Evolutionary conservation across 768 basidiomycete genomes (phyloP).

Genomic region (Leccinum subgranulosum): DNA sequence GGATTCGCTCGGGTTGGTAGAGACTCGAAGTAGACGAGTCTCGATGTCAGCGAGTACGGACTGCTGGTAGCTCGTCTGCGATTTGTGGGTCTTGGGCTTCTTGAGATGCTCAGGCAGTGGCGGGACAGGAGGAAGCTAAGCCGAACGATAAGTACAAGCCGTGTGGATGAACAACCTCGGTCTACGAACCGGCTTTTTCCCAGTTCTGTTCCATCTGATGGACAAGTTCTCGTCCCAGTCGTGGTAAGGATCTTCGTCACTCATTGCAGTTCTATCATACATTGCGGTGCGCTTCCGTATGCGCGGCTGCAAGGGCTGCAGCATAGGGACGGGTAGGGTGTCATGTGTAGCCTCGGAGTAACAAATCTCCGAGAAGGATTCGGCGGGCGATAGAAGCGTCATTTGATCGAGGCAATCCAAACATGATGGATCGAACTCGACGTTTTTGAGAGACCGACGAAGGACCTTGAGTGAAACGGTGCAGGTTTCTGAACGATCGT

Average conservation of each 20-base stretch:
- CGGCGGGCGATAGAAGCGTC: conserved; percentile 38
- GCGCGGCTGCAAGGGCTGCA: conserved; percentile 32
- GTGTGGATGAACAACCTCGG: background rate
- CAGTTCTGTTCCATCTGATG: conserved; percentile 11
- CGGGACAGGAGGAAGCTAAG: conserved; percentile 25
- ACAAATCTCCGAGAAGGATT: conserved; percentile 43
- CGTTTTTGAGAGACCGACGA: conserved; percentile 33
- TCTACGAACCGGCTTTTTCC: conserved; percentile 23
- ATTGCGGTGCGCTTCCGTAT: conserved; percentile 27
- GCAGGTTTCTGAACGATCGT: conserved; percentile 22
- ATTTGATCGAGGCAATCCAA: conserved; percentile 42
- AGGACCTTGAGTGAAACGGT: conserved; percentile 32
- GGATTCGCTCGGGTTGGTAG: conserved; percentile 27
- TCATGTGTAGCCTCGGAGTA: conserved; percentile 41
- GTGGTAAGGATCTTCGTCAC: conserved; percentile 33
- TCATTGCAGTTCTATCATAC: conserved; percentile 34
- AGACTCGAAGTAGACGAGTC: conserved; percentile 26
- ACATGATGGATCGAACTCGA: conserved; percentile 40
- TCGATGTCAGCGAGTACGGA: conserved; percentile 31
- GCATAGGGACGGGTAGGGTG: conserved; percentile 21
- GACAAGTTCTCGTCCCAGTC: conserved; percentile 36
- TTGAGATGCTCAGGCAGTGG: conserved; percentile 27
- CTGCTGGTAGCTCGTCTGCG: conserved; percentile 29
- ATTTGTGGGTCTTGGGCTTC: conserved; percentile 9
- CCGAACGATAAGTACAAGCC: conserved; percentile 1